These are phyloP conservation scores for Pseudonitzschia delicatissima DNA, from an alignment of 108 stramenopile genomes.

Conservation along the genomic window DNA sequence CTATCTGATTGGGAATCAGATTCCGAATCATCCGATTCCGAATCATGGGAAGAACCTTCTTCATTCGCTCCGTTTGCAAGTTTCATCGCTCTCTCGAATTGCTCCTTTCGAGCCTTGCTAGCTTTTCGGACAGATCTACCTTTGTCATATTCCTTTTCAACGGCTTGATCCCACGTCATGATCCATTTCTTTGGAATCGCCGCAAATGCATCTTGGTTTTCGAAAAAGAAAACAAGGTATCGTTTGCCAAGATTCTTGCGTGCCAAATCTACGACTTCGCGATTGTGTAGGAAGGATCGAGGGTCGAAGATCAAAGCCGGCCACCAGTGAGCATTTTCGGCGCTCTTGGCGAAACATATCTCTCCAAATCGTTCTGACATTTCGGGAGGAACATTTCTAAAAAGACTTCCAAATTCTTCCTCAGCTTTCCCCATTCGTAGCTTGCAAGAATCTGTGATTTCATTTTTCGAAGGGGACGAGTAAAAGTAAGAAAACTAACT, in stretches of 20 bases:
- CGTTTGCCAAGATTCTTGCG: constrained; percentile 62
- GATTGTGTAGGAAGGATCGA: constrained; percentile 44
- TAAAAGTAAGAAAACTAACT: neutral
- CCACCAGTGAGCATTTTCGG: constrained; percentile 46
- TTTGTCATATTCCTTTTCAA: constrained; percentile 52
- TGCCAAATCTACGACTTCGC: constrained; percentile 54
- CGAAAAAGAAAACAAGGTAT: constrained; percentile 67
- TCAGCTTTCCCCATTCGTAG: neutral
- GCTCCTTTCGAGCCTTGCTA: constrained; percentile 35
- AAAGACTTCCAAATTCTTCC: neutral
- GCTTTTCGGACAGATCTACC: constrained; percentile 52
- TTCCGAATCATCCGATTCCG: neutral
- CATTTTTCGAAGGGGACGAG: neutral
- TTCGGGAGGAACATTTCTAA: constrained; percentile 37
- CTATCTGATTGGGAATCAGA: neutral
- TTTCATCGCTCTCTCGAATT: constrained; percentile 48
- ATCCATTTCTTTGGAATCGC: constrained; percentile 47
- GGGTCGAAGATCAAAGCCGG: constrained; percentile 51
- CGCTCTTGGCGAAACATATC: constrained; percentile 63
- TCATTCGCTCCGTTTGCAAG: constrained; percentile 33
- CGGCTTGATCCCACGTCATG: constrained; percentile 51
- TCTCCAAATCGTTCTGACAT: constrained; percentile 69
- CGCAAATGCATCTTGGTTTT: constrained; percentile 62
- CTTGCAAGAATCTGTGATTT: constrained; percentile 1
- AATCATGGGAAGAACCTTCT: neutral